Evolutionary conservation across 2,329 filamentous ascomycete genomes (phyloP), one percentile per base, ranked within the genome.

Genomic region (Colletotrichum costaricense): DNA sequence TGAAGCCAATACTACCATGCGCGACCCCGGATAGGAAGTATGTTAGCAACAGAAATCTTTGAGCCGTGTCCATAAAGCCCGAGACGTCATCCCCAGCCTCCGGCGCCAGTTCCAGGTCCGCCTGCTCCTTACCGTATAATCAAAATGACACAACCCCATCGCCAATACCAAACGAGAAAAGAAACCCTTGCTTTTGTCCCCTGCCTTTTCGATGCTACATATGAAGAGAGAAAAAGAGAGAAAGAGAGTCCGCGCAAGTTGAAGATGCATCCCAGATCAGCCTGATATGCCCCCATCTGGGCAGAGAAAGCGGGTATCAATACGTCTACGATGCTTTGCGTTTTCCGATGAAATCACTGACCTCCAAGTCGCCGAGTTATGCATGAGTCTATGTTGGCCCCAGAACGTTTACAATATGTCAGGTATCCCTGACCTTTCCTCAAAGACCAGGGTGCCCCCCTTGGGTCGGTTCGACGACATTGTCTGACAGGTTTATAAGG

Each of bases 401-500:
- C 26, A 59, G 56, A 67, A 68, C 56, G 35, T 57, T 49, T 62
- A 67, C 49, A 59, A 54, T 58, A 64, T 63, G 33, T 54, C 42
- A 58, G 46, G 54, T 33, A 46, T 26, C 14, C 19, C 24, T 26
- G 14, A 58, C 52, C 24, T 77, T 72, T 26, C 26, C 26, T 26
- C 26, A 81, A 42, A 81, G 68, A 49, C 78, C 78, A 3, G 75
- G 69, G 52, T 81, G 79, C 54, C 67, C 76, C 55, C 74, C 76
- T 35, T 74, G 75, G 19, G 54, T 56, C 9, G 82, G 74, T 70
- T 90, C 89, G 66, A 88, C 92, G 73, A 95, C 93, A 77, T 94
- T 96, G 83, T 98, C 97, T 11, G 95, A 97, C 67, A 99, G 90
- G 81, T 98, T 98, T 85, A 98, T 97, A 73, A 98, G 89, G 9